These are phyloP conservation scores for Boletus coccyginus DNA, from an alignment of 768 basidiomycete species.

Conservation along the genomic window DNA sequence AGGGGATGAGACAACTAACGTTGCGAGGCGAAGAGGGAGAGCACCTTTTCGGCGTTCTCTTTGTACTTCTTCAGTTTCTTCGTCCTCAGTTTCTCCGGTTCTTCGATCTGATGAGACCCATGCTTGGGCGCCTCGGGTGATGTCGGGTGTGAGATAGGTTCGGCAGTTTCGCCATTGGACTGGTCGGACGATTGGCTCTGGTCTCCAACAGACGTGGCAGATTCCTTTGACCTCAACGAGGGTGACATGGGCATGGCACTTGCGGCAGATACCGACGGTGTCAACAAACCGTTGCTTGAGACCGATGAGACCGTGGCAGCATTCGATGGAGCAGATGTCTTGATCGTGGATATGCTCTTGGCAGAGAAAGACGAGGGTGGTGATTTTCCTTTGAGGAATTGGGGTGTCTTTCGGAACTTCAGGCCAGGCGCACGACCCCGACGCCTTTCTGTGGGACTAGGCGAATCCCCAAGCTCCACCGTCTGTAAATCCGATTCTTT, in stretches of 20 bases:
- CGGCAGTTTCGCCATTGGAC: conserved; percentile 51
- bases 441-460: conserved; percentile 48
- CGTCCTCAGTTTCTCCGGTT: conserved; percentile 60
- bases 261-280: conserved; percentile 60
- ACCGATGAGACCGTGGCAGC: conserved; percentile 39
- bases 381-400: conserved; percentile 72
- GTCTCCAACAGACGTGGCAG: conserved; percentile 68
- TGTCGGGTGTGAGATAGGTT: conserved; percentile 23
- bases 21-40: conserved; percentile 78
- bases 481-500: conserved; percentile 46
- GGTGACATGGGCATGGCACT: conserved; percentile 49
- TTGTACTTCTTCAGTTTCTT: conserved; percentile 86
- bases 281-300: conserved; percentile 51
- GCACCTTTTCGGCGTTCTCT: conserved; percentile 81
- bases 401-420: conserved; percentile 70
- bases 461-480: conserved; percentile 41
- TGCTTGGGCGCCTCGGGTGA: conserved; percentile 33
- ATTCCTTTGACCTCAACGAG: conserved; percentile 80
- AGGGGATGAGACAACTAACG: conserved; percentile 38
- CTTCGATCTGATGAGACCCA: conserved; percentile 32
- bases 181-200: conserved; percentile 72
- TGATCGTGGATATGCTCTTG: conserved; percentile 29
- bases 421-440: conserved; percentile 69
- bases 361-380: conserved; percentile 44
- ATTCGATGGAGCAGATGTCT: conserved; percentile 42